Evolutionary conservation across 495 filamentous ascomycete species (phyloP).

Genomic region (Podospora pseudoanserina): DNA sequence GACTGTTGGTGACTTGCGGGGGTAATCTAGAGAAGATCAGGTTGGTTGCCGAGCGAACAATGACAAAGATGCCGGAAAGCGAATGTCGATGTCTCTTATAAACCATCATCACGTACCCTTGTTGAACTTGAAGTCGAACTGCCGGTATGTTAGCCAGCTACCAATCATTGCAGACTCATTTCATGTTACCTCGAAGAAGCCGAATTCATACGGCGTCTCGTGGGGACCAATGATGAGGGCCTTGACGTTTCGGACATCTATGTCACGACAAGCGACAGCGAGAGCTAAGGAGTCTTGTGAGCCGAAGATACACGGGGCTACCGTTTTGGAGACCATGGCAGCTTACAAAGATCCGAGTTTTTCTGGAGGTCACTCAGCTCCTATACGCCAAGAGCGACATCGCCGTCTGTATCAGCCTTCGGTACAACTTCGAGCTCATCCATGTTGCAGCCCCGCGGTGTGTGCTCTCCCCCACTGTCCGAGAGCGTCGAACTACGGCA

Average conservation of each 20-base stretch:
- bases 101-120: slow-evolving; percentile 46
- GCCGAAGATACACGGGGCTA: neutral
- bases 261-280: slow-evolving; percentile 79
- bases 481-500: slow-evolving; percentile 16
- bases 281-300: slow-evolving; percentile 54
- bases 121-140: slow-evolving; percentile 66
- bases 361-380: slow-evolving; percentile 82
- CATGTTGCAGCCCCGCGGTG: slow-evolving; percentile 28
- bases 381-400: slow-evolving; percentile 38
- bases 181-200: slow-evolving; percentile 78
- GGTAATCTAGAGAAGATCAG: slow-evolving; percentile 63
- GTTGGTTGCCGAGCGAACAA: neutral
- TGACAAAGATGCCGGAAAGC: neutral
- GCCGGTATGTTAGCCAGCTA: slow-evolving; percentile 24
- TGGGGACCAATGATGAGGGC: slow-evolving; percentile 91
- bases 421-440: slow-evolving; percentile 20
- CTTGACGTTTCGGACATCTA: slow-evolving; percentile 81
- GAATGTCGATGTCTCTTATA: neutral
- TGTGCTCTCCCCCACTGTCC: neutral
- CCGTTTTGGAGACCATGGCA: neutral
- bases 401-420: neutral
- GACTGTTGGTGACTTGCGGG: slow-evolving; percentile 74
- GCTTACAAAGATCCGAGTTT: slow-evolving; percentile 74
- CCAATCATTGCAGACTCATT: neutral
- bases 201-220: slow-evolving; percentile 93